A percentile compares a stretch with the other conserved stretches of the same genome.
These are phyloP conservation scores for Alternaria tenuissima DNA, from an alignment of 2,329 filamentous ascomycete genomes.

Conservation along the genomic window DNA sequence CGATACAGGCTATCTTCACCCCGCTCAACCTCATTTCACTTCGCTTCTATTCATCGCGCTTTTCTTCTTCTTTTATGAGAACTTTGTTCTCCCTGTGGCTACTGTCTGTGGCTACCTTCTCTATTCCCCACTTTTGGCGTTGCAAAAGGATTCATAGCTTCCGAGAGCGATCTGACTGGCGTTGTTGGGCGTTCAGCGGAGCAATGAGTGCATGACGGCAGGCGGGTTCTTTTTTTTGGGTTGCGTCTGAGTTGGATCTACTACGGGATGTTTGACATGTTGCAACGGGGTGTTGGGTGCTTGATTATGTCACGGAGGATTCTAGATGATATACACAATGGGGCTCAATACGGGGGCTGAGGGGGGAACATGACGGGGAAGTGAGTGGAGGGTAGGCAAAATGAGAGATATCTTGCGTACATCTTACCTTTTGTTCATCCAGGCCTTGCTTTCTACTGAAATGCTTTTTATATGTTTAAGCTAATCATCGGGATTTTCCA, in stretches of 20 bases:
- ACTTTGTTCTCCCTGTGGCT: constrained; percentile 4
- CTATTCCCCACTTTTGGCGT: constrained; percentile 19
- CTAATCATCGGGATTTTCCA: not conserved
- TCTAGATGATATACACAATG: constrained; percentile 4
- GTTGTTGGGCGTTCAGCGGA: constrained; percentile 5
- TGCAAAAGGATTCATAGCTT: constrained; percentile 21
- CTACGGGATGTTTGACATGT: not conserved
- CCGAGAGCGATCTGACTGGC: constrained; percentile 12
- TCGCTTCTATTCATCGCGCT: constrained; percentile 11
- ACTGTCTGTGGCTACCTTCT: not conserved
- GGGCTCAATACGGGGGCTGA: not conserved
- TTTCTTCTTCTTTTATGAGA: constrained; percentile 6
- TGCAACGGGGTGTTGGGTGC: not conserved
- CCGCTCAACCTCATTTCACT: not conserved
- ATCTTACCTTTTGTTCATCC: not conserved
- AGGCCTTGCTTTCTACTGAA: not conserved
- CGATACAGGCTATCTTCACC: not conserved
- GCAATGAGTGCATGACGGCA: constrained; percentile 7
- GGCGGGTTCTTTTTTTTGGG: constrained; percentile 1
- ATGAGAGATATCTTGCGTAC: constrained; percentile 4
- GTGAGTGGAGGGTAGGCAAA: not conserved
- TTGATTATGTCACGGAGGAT: not conserved
- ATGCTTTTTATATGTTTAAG: not conserved
- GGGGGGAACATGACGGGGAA: not conserved
- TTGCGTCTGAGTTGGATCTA: constrained; percentile 1